phyloP scores from a whole-genome alignment of 2,329 filamentous ascomycete species.

The Colletotrichum noveboracense region DNA sequence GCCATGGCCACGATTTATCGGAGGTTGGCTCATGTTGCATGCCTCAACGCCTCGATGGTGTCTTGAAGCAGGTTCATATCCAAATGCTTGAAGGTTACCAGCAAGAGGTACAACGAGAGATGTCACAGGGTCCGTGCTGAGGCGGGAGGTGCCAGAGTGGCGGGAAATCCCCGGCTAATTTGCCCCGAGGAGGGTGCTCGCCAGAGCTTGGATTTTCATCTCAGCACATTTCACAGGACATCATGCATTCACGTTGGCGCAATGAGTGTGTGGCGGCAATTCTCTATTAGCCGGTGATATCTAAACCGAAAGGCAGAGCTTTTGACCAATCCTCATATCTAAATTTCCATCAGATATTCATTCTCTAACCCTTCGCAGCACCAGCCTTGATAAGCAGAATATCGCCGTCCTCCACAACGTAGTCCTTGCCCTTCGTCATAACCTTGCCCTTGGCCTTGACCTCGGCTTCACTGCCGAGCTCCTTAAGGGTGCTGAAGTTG shows the following conservation, averaged over 20 bases:
- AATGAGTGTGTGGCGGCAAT: not conserved
- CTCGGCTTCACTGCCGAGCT: constrained; percentile 85
- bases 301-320: constrained; percentile 23
- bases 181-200: not conserved
- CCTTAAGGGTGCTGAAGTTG: constrained; percentile 82
- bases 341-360: constrained; percentile 20
- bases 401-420: constrained; percentile 84
- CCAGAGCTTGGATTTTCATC: rapidly evolving
- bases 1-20: constrained; percentile 12
- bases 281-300: constrained; percentile 21
- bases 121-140: not conserved
- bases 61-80: not conserved
- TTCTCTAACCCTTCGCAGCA: constrained; percentile 71
- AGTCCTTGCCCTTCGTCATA: constrained; percentile 99
- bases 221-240: not conserved
- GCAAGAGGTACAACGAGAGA: not conserved
- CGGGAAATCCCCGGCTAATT: not conserved
- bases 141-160: not conserved
- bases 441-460: constrained; percentile 96
- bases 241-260: not conserved
- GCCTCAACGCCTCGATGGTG: not conserved
- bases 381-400: constrained; percentile 89
- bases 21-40: constrained; percentile 5
- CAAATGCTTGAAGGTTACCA: not conserved
- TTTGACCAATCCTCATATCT: constrained; percentile 20